Evolutionary conservation across 108 stramenopile genomes (phyloP).

Genomic region (Thalassiosira profunda): DNA sequence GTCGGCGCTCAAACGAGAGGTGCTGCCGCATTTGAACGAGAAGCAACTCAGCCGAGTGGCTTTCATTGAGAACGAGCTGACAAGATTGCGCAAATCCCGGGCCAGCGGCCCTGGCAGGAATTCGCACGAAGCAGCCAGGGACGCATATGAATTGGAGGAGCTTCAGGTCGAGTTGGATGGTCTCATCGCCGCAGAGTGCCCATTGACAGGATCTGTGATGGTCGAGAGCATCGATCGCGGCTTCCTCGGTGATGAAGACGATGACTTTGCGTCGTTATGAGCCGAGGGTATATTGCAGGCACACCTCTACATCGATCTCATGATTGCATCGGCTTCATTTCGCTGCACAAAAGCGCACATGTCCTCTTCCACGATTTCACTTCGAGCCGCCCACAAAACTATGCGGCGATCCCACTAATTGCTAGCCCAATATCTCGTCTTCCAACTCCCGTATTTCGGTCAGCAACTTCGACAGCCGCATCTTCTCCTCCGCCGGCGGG

Average conservation of each 20-base stretch:
- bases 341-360: no score
- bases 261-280: no score
- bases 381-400: no score
- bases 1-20: constrained; percentile 69
- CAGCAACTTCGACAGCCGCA: constrained; percentile 53
- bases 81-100: constrained; percentile 33
- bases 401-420: no score
- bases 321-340: no score
- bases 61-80: constrained; percentile 61
- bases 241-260: constrained; percentile 52
- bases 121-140: constrained; percentile 8
- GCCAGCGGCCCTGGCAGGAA: constrained; percentile 5
- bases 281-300: no score
- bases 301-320: no score
- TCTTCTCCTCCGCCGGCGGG: constrained; percentile 64
- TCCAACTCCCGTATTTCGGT: constrained; percentile 67
- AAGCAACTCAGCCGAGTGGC: constrained; percentile 60
- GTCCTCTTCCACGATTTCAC: no score
- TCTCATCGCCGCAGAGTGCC: constrained; percentile 90
- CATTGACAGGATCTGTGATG: constrained; percentile 83
- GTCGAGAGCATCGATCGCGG: constrained; percentile 75
- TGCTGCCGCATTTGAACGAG: constrained; percentile 76
- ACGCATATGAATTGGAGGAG: constrained; percentile 44
- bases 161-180: constrained; percentile 84
- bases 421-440: constrained; percentile 65